Percentiles rank a stretch among this genome's conserved stretches.
phyloP scores from a whole-genome alignment of 371 early-diverging fungal species.

The Mortierella sp. region DNA sequence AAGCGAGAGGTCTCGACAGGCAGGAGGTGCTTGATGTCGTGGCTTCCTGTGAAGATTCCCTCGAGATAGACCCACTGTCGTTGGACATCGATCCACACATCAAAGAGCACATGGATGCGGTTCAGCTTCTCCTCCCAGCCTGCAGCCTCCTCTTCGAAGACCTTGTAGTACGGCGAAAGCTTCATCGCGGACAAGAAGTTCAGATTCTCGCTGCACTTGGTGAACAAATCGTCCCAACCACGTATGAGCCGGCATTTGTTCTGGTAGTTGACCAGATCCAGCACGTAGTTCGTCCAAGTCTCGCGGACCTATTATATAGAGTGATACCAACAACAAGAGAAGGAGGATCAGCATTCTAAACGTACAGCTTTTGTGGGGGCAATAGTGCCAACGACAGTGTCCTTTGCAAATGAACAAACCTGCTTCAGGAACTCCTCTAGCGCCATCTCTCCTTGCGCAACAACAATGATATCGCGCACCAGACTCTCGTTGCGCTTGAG shows the following conservation, averaged over 20 bases:
- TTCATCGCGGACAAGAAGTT: conserved; percentile 97
- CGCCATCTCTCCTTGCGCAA: conserved; percentile 99
- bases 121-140: conserved; percentile 97
- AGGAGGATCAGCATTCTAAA: too few species aligned
- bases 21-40: conserved; percentile 95
- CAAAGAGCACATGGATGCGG: conserved; percentile 94
- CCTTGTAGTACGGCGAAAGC: conserved; percentile 96
- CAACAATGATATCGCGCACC: conserved; percentile 88
- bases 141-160: conserved; percentile 96
- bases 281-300: conserved; percentile 90
- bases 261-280: conserved; percentile 97
- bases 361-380: too few species aligned
- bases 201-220: conserved; percentile 95
- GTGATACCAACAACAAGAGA: too few species aligned
- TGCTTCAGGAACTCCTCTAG: conserved; percentile 97
- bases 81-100: conserved; percentile 99
- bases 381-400: too few species aligned
- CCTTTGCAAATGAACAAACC: conserved; percentile 34
- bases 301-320: conserved; percentile 86
- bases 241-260: conserved; percentile 95
- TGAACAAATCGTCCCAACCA: conserved; percentile 98
- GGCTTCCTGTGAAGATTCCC: conserved; percentile 96
- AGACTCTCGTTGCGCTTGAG: conserved; percentile 86
- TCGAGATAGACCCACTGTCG: conserved; percentile 99
- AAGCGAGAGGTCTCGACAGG: conserved; percentile 96